Evolutionary conservation across 805 yeast genomes (phyloP), one percentile per base, ranked within the genome.

Genomic region (Schizosaccharomyces lindneri): DNA sequence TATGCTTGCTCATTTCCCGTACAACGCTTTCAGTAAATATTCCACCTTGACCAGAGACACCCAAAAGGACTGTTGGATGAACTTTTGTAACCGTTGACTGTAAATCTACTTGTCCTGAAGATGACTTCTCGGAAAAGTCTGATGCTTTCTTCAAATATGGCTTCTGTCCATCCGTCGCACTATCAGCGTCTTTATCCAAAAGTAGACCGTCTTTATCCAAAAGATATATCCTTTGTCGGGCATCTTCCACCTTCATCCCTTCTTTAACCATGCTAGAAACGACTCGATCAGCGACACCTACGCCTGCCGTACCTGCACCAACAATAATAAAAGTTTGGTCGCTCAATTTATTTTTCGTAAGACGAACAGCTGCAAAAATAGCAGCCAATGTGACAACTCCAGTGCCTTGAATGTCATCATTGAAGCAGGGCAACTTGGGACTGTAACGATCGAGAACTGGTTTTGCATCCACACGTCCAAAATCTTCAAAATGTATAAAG

Each of bases 351-450:
- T 69, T 77, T 65, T 83, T 75, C 19, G 90, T 81, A 70, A 80
- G 83, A 69, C 82, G 81, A 71, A 87, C 76, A 36, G 95, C 97
- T 19, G 97, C 95, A 65, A 86, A 78, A 73, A 93, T 79, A 0
- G 97, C 88, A 7, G 96, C 90, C 85, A 88, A 84, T 5, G 93
- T 95, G 62, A 90, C 98, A 48, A 97, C 97, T 69, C 98, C 98
- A 6, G 98, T 90, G 67, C 98, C 98, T 75, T 90, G 97, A 66
- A 90, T 93, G 71, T 90, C 98, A 74, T 90, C 98, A 70, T 90
- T 90, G 77, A 90, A 90, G 70, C 96, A 89, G 13, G 97, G 86
- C 43, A 87, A 67, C 64, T 77, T 74, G 65, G 79, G 73, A 70
- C 88, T 79, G 73, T 88, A 93, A 70, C 79, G 81, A 66, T 85